Conservation (phyloP, 768 basidiomycete genomes). For the Naganishia vaughanmartiniae region DNA sequence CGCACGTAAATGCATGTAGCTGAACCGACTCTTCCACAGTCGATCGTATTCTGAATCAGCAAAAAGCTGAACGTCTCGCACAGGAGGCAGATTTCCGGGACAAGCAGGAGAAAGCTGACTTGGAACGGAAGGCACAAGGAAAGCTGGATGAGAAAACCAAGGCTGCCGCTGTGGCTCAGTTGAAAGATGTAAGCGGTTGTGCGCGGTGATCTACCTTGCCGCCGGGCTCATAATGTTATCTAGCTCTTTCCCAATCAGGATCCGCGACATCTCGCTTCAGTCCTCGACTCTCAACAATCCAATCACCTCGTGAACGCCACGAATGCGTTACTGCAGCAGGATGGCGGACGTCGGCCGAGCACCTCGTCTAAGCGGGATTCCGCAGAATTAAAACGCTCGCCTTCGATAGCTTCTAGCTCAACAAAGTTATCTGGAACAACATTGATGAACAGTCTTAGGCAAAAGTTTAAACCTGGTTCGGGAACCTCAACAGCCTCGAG, state of each 20-base stretch:
- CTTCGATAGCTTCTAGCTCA: background rate
- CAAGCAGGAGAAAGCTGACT: constrained; percentile 32
- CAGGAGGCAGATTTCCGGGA: constrained; percentile 29
- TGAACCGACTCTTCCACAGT: constrained; percentile 56
- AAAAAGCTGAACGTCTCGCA: constrained; percentile 64
- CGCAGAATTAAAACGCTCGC: constrained; percentile 3
- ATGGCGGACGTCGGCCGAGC: constrained; percentile 15
- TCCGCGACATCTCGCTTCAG: constrained; percentile 27
- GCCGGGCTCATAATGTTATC: background rate
- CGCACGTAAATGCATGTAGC: background rate
- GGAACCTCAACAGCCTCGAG: background rate
- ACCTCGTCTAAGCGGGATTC: background rate
- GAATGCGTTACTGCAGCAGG: constrained; percentile 32
- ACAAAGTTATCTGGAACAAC: constrained; percentile 21
- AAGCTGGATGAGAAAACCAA: constrained; percentile 10
- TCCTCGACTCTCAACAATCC: constrained; percentile 31
- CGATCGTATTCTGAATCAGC: constrained; percentile 83
- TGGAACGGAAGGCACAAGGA: constrained; percentile 7
- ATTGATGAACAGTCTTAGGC: constrained; percentile 22
- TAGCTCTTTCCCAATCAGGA: constrained; percentile 43
- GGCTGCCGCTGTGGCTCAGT: constrained; percentile 10
- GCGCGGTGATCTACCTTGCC: too few relatives aligned
- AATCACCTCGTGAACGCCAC: constrained; percentile 37
- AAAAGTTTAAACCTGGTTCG: constrained; percentile 21
- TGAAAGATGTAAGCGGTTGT: constrained; percentile 13